Evolutionary conservation across 176 grass and related monocot genomes (phyloP), one percentile per base, ranked within the genome.

Genomic region (Musa itinerans): DNA sequence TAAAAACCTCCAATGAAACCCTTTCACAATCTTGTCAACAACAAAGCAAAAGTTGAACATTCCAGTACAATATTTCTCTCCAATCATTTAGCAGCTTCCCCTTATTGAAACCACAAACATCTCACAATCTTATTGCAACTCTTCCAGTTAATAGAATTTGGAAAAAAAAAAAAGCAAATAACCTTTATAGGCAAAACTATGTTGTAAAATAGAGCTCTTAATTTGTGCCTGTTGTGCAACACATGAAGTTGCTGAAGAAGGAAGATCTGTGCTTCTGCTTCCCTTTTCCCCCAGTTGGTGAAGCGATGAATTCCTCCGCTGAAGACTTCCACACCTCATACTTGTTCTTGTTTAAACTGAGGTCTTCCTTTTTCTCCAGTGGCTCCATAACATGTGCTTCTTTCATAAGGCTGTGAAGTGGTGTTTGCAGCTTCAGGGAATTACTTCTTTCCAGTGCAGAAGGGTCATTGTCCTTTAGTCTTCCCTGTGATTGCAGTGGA

Each of bases 201-300:
- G 34, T 43, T 43, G 17, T 16, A 58, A 12, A 58, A 76, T 20
- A 43, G 34, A 6, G 34, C 74, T 5, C 26, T 78, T 70, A 79
- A 12, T 79, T 52, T 14, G 9, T 53, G 24, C 56, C 23, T 72
- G 69, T 72, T 51, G 43, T 53, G 54, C 68, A 80, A 11, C 54
- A 63, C 24, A 72, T 71, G 34, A 34, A 72, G 27, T 50, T 80
- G 54, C 54, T 15, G 54, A 79, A 70, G 66, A 52, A 20, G 68
- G 77, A 79, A 58, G 54, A 72, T 20, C n/a, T 51, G 3, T 43
- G 29, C 7, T 51, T 80, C 13, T 62, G 67, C 55, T 80, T 80
- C 20, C 34, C 68, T 72, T 69, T 72, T 55, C 3, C 52, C 15
- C 25, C 23, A 1, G 51, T 15, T 10, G 77, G 65, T 22, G 8